Evolutionary conservation across 164 flowering plant genomes (phyloP).

Genomic region (Houttuynia cordata): DNA sequence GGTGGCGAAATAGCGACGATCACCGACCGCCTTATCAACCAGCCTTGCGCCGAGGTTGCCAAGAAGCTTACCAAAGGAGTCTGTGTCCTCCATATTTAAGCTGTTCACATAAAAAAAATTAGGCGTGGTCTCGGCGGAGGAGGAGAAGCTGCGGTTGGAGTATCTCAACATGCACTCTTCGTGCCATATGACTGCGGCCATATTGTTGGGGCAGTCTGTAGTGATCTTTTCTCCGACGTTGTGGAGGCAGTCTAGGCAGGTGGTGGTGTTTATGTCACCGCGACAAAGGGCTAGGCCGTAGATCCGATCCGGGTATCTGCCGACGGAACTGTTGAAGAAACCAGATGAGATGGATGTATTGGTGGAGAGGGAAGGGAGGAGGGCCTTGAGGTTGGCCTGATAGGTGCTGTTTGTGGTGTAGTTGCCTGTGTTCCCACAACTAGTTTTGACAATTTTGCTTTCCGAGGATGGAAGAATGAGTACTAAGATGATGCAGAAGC

Average conservation of each 20-base stretch:
- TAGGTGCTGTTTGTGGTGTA: conserved; percentile 6
- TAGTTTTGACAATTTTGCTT: no score
- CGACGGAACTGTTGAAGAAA: conserved; percentile 5
- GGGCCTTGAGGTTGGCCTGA: conserved; percentile 5
- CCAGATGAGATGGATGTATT: not conserved
- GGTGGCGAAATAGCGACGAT: conserved; percentile 18
- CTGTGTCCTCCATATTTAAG: conserved; percentile 11
- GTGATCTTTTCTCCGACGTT: conserved; percentile 6
- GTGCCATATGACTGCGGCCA: conserved; percentile 20
- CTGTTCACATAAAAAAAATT: not conserved
- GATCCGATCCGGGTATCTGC: conserved; percentile 2
- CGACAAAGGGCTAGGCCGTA: conserved; percentile 11
- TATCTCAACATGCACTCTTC: conserved; percentile 25
- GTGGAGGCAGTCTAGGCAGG: conserved; percentile 12
- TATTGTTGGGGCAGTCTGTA: conserved; percentile 10
- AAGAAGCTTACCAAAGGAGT: conserved; percentile 3
- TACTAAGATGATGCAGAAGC: no score
- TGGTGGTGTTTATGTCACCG: not conserved
- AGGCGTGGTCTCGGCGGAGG: not conserved
- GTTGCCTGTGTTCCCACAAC: not conserved
- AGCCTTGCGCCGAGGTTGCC: conserved; percentile 9
- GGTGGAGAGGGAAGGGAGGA: conserved; percentile 4
- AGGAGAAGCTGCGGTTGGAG: conserved; percentile 13
- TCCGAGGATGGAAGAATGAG: no score
- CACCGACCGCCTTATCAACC: conserved; percentile 10